Evolutionary conservation across 495 filamentous ascomycete genomes (phyloP).

Genomic region (Rhypophila decipiens): DNA sequence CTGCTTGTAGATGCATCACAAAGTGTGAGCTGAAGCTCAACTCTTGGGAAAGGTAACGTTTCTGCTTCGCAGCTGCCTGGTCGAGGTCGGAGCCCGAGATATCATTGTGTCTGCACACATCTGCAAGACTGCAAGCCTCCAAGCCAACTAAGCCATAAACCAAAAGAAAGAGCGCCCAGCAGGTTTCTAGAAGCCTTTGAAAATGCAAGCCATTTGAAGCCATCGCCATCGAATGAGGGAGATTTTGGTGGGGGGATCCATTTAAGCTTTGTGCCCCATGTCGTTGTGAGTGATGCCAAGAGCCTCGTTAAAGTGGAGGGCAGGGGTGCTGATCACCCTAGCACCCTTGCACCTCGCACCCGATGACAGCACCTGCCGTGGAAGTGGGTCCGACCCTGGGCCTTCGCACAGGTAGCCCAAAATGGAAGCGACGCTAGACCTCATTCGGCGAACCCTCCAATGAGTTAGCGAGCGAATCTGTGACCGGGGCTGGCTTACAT

Average conservation of each 20-base stretch:
- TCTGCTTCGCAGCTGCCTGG: not conserved
- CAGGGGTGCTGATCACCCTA: slow-evolving; percentile 1
- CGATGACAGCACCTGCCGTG: too few relatives aligned
- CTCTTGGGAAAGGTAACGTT: not conserved
- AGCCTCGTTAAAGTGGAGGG: not conserved
- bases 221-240: not conserved
- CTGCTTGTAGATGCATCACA: too few relatives aligned
- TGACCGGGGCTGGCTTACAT: not conserved
- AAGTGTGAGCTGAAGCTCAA: too few relatives aligned
- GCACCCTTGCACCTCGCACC: not conserved
- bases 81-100: not conserved
- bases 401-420: slow-evolving; percentile 29
- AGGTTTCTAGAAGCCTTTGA: not conserved
- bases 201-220: not conserved
- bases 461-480: slow-evolving; percentile 10
- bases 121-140: too few relatives aligned
- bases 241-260: not conserved
- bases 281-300: slow-evolving; percentile 13
- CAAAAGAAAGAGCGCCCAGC: not conserved
- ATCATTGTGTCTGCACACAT: not conserved
- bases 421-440: slow-evolving; percentile 20
- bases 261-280: slow-evolving; percentile 10
- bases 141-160: not conserved
- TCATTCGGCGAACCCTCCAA: not conserved
- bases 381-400: too few relatives aligned